phyloP scores from a whole-genome alignment of 768 basidiomycete genomes.

The Rhodosporidiobolus sp. region DNA sequence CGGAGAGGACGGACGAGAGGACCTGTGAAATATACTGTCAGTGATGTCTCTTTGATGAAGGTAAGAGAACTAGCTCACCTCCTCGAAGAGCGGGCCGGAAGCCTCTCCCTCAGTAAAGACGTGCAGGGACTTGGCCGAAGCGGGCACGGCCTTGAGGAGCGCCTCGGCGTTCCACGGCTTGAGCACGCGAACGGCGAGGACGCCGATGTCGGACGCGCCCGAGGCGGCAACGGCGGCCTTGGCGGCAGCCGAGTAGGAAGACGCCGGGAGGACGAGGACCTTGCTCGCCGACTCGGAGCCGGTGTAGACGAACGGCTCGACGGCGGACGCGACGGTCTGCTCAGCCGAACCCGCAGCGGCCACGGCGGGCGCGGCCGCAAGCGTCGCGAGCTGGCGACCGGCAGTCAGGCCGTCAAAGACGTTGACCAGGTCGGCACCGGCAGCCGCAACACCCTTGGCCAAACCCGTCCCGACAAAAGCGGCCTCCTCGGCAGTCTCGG shows the following conservation, averaged over 20 bases:
- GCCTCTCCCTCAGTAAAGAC: constrained; percentile 67
- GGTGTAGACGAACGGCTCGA: constrained; percentile 70
- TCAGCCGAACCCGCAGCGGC: constrained; percentile 51
- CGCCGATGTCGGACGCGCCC: constrained; percentile 58
- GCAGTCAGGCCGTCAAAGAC: constrained; percentile 83
- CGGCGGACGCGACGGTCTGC: constrained; percentile 58
- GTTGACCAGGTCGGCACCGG: constrained; percentile 71
- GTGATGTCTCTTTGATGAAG: constrained; percentile 12
- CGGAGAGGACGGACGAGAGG: constrained; percentile 41
- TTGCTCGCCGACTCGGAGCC: constrained; percentile 65
- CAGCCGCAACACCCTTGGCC: constrained; percentile 61
- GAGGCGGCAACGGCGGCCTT: constrained; percentile 58
- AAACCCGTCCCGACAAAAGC: constrained; percentile 66
- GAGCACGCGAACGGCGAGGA: constrained; percentile 71
- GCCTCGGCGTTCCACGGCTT: constrained; percentile 74
- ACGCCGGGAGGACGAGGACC: constrained; percentile 60
- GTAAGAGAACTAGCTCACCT: constrained; percentile 56
- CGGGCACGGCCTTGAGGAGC: constrained; percentile 62
- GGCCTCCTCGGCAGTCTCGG: constrained; percentile 77
- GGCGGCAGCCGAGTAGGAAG: constrained; percentile 72
- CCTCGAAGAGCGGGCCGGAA: constrained; percentile 65
- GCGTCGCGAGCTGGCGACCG: constrained; percentile 66
- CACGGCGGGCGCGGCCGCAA: constrained; percentile 51
- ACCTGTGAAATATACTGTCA: constrained; percentile 43
- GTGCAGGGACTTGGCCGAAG: constrained; percentile 60